Percentiles rank a stretch among this genome's conserved stretches.
Evolutionary conservation across 768 basidiomycete genomes (phyloP).

Genomic region (Holtermannia corniformis): DNA sequence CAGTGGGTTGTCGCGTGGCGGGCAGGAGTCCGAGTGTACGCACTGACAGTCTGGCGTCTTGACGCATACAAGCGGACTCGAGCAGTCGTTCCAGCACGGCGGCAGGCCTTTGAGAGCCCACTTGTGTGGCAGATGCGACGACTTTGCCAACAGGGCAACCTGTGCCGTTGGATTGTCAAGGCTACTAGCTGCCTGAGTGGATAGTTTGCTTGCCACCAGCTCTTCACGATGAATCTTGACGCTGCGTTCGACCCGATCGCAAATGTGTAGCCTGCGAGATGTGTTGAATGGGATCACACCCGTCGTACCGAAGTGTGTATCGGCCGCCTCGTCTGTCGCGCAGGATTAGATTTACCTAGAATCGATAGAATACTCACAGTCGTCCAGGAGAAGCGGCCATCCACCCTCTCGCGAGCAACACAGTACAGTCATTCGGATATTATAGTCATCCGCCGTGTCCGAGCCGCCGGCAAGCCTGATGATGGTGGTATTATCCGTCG

Average conservation of each 20-base stretch:
- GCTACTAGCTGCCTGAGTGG: no score
- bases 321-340: conserved; percentile 25
- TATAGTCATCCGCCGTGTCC: conserved; percentile 10
- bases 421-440: conserved; percentile 32
- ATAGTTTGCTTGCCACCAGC: no score
- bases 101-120: conserved; percentile 35
- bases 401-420: conserved; percentile 34
- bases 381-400: conserved; percentile 40
- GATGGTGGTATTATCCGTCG: conserved; percentile 8
- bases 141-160: not conserved
- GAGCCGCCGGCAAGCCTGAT: conserved; percentile 15
- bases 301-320: conserved; percentile 32
- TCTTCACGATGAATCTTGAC: no score
- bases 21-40: conserved; percentile 36
- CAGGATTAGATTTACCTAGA: not conserved
- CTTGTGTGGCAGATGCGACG: conserved; percentile 5
- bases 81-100: conserved; percentile 40
- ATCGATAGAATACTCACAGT: conserved; percentile 20
- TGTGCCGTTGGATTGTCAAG: conserved; percentile 1
- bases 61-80: conserved; percentile 37
- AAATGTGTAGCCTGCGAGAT: conserved; percentile 24
- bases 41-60: conserved; percentile 40
- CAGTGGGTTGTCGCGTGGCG: conserved; percentile 25
- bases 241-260: conserved; percentile 12
- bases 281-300: conserved; percentile 38